Base-by-base conservation (phyloP, 148 eudicot genomes). In the Tetragonia tetragonoides region DNA sequence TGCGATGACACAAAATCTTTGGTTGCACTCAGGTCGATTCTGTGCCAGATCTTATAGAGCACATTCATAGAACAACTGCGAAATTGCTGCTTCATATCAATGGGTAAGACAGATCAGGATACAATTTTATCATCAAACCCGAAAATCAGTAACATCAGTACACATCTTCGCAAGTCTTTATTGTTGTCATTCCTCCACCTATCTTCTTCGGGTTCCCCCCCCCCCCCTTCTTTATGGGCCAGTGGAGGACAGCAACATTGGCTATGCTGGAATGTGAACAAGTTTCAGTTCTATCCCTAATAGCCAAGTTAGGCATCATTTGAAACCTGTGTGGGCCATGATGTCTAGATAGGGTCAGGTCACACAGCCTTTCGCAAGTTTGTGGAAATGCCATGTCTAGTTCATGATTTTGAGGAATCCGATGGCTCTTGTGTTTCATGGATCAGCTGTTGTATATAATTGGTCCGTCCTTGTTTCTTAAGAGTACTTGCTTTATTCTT, bases 41-140 rank as follows among this genome's bases (percentile, higher is more conserved):
- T 72, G 96, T 95, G 68, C 96, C 99, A 59, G 97, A 92, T 76
- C 97, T 95, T 73, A 77, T 77, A 23, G 87, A 95, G 84, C 94
- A 91, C 75, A 90, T 95, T 77, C 96, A 95, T 81, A 88, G 92
- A 79, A 86, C 96, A 76, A 91, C 99, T 70, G 92, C 99, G 41
- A 92, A 88, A 80, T 85, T 78, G 70, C 96, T 92, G 81, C 99
- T 95, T 76, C 94, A 95, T 84, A 91, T 95, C 70, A 82, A 86
- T 81, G 99, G 96, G 99, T 95, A 83, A 85, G 92, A 77, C 78
- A 81, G 17, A 23, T 38, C 24, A 44, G 44, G 42, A 49, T 10
- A 16, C 61, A 28, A 44, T 17, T 66, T 53, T 46, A 51, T 42
- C 66, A 65, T 57, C 46, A 20, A 18, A 67, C 10, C 23, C 1